phyloP scores from a whole-genome alignment of 2,329 filamentous ascomycete genomes.

The Fragosphaeria purpurea region DNA sequence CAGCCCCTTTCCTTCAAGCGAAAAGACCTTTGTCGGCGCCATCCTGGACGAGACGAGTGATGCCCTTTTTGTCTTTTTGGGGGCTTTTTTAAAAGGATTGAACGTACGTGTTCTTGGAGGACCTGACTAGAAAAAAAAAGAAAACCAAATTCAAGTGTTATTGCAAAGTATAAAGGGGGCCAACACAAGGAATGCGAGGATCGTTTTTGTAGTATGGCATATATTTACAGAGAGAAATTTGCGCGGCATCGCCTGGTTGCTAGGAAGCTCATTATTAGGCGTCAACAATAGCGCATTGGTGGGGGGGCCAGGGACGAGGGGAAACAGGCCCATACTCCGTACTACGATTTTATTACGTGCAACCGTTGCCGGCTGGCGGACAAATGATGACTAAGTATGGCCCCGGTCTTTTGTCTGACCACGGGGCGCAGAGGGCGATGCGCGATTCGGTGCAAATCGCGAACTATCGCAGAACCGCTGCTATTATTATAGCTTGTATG shows the following conservation, averaged over 20 bases:
- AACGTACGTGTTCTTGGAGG: background rate
- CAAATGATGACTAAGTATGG: slow-evolving; percentile 1
- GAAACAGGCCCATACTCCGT: background rate
- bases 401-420: background rate
- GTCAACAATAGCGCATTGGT: background rate
- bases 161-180: too few relatives aligned
- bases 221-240: too few relatives aligned
- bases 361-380: slow-evolving; percentile 7
- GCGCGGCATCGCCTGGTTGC: slow-evolving; percentile 4
- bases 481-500: background rate
- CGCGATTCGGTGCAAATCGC: slow-evolving; percentile 7
- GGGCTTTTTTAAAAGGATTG: background rate
- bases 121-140: background rate
- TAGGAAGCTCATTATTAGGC: slow-evolving; percentile 2
- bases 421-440: background rate
- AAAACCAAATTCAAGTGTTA: background rate
- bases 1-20: slow-evolving; percentile 80
- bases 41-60: slow-evolving; percentile 24
- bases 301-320: too few relatives aligned
- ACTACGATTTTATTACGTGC: background rate
- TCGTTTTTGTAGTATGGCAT: too few relatives aligned
- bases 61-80: slow-evolving; percentile 9
- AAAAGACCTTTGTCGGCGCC: slow-evolving; percentile 62
- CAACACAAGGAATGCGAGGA: too few relatives aligned
- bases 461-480: background rate